phyloP scores from a whole-genome alignment of 768 basidiomycete species.

The Lactifluus rugatus region DNA sequence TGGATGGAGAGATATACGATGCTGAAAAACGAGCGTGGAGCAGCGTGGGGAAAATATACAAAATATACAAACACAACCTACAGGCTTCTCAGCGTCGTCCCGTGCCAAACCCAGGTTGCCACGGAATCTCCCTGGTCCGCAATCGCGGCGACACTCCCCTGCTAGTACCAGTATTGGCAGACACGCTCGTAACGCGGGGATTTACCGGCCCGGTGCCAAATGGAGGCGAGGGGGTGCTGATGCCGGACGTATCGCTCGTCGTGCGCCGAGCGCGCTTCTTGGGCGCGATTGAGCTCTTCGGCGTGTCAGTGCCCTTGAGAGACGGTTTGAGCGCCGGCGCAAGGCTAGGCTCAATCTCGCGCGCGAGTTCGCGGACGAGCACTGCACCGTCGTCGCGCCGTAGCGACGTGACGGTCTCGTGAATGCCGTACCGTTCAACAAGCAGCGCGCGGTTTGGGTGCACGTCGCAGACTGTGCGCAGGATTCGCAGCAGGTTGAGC shows the following conservation, averaged over 20 bases:
- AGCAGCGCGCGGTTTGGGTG: conserved; percentile 78
- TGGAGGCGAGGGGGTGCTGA: conserved; percentile 20
- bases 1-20: background rate
- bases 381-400: conserved; percentile 85
- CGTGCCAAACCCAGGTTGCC: conserved; percentile 31
- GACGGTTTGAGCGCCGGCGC: conserved; percentile 60
- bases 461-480: conserved; percentile 79
- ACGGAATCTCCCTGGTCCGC: conserved; percentile 53
- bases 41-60: background rate
- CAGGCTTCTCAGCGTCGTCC: conserved; percentile 7
- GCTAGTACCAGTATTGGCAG: conserved; percentile 20
- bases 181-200: conserved; percentile 28
- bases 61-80: background rate
- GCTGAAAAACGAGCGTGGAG: background rate
- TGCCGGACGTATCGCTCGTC: conserved; percentile 55
- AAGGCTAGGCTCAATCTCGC: conserved; percentile 73
- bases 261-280: conserved; percentile 53
- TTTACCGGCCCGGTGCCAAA: conserved; percentile 21
- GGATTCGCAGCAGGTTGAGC: conserved; percentile 78
- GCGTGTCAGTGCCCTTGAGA: conserved; percentile 24
- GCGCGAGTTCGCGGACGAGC: conserved; percentile 79
- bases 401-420: conserved; percentile 70
- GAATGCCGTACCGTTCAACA: conserved; percentile 73
- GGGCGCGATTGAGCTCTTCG: conserved; percentile 41
- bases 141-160: conserved; percentile 34